phyloP scores from a whole-genome alignment of 305 asterid genomes.

The Solanum hybrid region DNA sequence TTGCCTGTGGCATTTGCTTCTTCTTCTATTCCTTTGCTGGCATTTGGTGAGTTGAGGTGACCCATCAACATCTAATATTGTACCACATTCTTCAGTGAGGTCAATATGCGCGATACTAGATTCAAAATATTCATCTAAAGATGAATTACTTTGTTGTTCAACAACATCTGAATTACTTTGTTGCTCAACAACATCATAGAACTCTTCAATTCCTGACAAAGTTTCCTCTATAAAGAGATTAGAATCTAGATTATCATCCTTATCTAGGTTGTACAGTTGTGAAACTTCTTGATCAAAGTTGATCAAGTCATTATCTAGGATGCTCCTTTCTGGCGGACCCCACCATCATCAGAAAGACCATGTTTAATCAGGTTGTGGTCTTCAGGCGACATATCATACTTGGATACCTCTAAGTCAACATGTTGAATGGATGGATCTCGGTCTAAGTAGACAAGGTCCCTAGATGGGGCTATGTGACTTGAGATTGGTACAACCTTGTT shows the following conservation, averaged over 20 bases:
- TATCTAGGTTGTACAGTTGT: not conserved
- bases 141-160: too few relatives aligned
- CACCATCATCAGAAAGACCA: not conserved
- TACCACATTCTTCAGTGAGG: not conserved
- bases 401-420: not conserved
- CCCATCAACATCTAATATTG: too few relatives aligned
- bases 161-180: not conserved
- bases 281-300: not conserved
- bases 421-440: not conserved
- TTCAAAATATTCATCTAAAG: not conserved
- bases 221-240: not conserved
- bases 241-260: too few relatives aligned
- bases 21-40: not conserved
- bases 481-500: not conserved
- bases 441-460: not conserved
- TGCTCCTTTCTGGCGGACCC: not conserved
- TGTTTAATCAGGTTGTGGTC: not conserved
- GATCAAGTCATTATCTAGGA: not conserved
- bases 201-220: not conserved
- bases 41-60: not conserved
- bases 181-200: not conserved
- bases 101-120: too few relatives aligned
- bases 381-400: not conserved
- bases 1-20: not conserved
- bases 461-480: not conserved